Base-by-base conservation (phyloP, 371 early-diverging fungal genomes). In the Thermomucor indicae-seudaticae region DNA sequence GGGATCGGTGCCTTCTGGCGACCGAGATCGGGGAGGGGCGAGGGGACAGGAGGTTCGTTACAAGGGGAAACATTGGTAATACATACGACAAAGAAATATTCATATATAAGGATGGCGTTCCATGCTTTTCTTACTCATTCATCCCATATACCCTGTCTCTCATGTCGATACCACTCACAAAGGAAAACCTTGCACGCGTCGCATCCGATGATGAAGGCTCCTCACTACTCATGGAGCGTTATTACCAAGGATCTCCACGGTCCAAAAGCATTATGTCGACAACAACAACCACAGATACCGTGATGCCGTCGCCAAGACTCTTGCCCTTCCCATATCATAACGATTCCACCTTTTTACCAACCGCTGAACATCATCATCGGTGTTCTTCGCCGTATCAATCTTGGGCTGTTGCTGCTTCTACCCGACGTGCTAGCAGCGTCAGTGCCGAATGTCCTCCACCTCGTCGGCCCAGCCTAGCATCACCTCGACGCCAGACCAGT, bases 271-370 rank as follows among this genome's bases (percentile, higher is more conserved):
- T 10, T 32, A 10, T n/a, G n/a, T 50, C 56, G 5, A 49, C 50
- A 17, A 44, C 52, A 10, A 54, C 41, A 14, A 24, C 44, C 17
- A 27, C 53, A 8, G 63, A 62, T 41, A 35, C 45, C 23, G 63
- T 62, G 27, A 40, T 62, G 51, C 55, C 59, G 0, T 53, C 63
- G 14, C 57, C 63, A 1, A 50, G 58, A 0, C 32, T 51, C 8
- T 47, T 43, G 8, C 57, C 63, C 10, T 62, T 62, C 29, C 63
- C 63, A 3, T 62, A 62, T 39, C 63, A 62, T 52, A 62, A 62
- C 25, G 63, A 62, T 35, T 53, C 54, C 25, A 43, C 51, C 14
- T 62, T 62, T 30, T 40, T 62, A 8, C 63, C 63, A 7, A 54
- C 49, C 7, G 60, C 64, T 6, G 64, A 60, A 24, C 52, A 45